Evolutionary conservation across 208 protist genomes (phyloP), one percentile per base, ranked within the genome.

Genomic region (Leishmania tropica): DNA sequence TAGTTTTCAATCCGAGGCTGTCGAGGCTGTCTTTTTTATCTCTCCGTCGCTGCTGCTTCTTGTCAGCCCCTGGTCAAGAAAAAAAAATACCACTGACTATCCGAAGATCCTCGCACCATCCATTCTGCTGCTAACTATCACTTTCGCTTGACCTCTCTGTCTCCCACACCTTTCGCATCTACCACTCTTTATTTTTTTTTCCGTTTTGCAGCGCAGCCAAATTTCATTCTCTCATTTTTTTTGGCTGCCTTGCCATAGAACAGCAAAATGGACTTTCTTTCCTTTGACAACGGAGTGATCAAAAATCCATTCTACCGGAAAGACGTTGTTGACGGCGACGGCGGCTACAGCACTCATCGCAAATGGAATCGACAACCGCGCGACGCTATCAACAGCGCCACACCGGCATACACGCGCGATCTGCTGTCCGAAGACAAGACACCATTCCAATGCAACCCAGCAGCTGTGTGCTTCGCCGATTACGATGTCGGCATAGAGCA

Each of bases 401-500:
- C 65, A 40, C 78, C 78, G 0, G 67, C 47, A 35, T 85, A 83
- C 15, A 88, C 78, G 17, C 78, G 60, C 28, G 78, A 82, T 45
- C 56, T 87, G 53, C 58, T 85, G 47, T 51, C 53, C 10, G 75
- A 71, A 65, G 62, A 80, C 21, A 51, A 70, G 45, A 71, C 78
- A 6, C 82, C 85, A 13, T 93, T 93, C 76, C 72, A 75, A 31
- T 89, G 76, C 53, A 85, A 37, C 21, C 94, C 95, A n/a, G 76
- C 72, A 24, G 81, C 84, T 17, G 74, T 98, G 19, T 68, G 78
- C 58, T 98, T 98, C 80, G 37, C 83, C 4, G 92, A 98, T 84
- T 97, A 98, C 75, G 94, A 93, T 28, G 88, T 96, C 2, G 94
- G 92, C 28, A 80, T 92, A 65, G 88, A 79, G 42, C 95, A 97